These are phyloP conservation scores for Barbarea vulgaris DNA, from an alignment of 345 rosid genomes.

Conservation along the genomic window DNA sequence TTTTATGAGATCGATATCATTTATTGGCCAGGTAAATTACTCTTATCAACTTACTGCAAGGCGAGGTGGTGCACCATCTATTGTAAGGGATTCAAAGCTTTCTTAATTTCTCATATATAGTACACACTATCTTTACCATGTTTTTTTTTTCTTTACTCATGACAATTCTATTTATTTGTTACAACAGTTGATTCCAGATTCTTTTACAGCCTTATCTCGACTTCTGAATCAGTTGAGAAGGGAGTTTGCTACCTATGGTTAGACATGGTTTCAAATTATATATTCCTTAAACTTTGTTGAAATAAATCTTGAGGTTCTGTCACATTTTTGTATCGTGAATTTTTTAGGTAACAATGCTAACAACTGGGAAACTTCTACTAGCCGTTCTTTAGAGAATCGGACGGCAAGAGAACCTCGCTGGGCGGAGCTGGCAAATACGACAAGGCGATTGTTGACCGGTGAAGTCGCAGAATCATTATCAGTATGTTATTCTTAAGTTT, in stretches of 20 bases:
- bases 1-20: not conserved
- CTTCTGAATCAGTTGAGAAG: constrained; percentile 31
- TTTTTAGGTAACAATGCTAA: constrained; percentile 36
- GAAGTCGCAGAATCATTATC: constrained; percentile 47
- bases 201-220: not conserved
- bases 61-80: not conserved
- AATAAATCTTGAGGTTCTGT: not conserved
- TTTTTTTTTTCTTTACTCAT: not conserved
- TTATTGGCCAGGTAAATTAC: constrained; percentile 22
- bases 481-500: constrained; percentile 18
- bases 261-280: constrained; percentile 7
- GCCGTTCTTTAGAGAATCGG: constrained; percentile 6
- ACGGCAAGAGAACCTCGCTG: constrained; percentile 41
- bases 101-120: not conserved
- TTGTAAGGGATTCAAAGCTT: not conserved
- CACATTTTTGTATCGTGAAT: constrained; percentile 7
- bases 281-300: not conserved
- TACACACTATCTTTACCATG: not conserved
- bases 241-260: constrained; percentile 39
- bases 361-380: constrained; percentile 21
- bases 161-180: not conserved
- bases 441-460: constrained; percentile 42
- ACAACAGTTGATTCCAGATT: not conserved
- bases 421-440: constrained; percentile 41
- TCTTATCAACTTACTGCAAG: constrained; percentile 1